phyloP scores from a whole-genome alignment of 2,329 filamentous ascomycete species.

The Colletotrichum karsti region DNA sequence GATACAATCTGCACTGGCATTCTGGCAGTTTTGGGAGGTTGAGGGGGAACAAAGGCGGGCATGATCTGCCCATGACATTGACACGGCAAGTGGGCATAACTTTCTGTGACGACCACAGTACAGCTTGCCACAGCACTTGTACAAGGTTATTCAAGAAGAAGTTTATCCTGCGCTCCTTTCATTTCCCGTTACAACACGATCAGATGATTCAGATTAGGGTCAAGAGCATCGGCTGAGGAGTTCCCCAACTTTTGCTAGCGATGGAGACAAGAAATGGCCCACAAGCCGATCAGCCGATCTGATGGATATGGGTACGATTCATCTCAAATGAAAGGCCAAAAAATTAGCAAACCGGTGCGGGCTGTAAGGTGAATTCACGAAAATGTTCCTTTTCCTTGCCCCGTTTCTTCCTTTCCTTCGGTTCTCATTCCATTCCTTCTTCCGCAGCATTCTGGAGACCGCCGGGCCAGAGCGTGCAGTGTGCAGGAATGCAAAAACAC shows the following conservation, averaged over 20 bases:
- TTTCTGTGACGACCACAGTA: background rate
- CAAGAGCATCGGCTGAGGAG: background rate
- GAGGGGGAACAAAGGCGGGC: background rate
- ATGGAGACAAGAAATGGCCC: background rate
- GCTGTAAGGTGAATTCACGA: background rate
- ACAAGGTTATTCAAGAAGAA: background rate
- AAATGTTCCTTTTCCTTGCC: background rate
- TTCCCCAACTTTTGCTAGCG: background rate
- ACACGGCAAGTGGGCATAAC: background rate
- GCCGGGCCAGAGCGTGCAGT: background rate
- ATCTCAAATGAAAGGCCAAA: background rate
- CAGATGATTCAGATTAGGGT: background rate
- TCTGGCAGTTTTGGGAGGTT: background rate
- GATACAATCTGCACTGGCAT: background rate
- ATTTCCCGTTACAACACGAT: background rate
- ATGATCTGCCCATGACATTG: background rate
- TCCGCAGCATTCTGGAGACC: background rate
- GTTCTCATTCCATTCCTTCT: background rate
- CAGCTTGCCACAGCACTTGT: background rate
- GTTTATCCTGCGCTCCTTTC: background rate
- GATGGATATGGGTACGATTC: background rate
- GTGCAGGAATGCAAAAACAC: constrained; percentile 4
- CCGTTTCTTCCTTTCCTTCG: background rate
- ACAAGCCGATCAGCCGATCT: constrained; percentile 15
- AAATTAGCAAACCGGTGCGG: background rate